Base-by-base conservation (phyloP, 805 yeast species). In the Saccharomyces mikatae region DNA sequence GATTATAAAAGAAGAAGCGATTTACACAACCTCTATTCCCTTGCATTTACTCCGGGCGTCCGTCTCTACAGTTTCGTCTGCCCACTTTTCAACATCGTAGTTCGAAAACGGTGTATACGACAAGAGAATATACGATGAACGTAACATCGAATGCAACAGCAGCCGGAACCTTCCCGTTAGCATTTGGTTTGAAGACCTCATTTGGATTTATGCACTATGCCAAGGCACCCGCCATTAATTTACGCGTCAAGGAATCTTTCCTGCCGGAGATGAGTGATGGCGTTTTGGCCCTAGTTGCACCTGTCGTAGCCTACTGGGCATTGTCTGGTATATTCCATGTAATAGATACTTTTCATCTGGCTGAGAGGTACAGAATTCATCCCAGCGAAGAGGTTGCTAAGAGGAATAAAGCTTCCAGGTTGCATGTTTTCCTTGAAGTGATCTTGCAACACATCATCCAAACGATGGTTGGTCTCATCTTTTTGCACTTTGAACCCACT, bases 321-420 rank as follows among this genome's bases (percentile, higher is more conserved):
- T 82, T 83, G 62, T 86, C 96, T 2, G 64, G 80, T 28, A 70
- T 87, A 58, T 94, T 87, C 78, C 89, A 86, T 66, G 56, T 86
- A 8, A 72, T 91, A 51, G 98, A 94, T 69, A 78, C 78, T 47
- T 81, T 78, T 60, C 80, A 88, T 65, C 73, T 89, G 59, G 89
- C 91, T 47, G 96, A 88, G 64, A 75, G 79, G 66, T 89, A 88
- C 72, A 78, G 98, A 60, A 89, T 94, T 52, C 99, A 94, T 69
- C 91, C 98, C 22, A 83, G 91, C 41, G 95, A 86, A 62, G 98
- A 92, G 68, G 89, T 89, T 54, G 63, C 76, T 31, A 67, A 79
- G 51, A 80, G 94, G 60, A 94, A 94, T 70, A 87, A 82, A 65
- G 97, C 89, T 6, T 66, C 87, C 0, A 71, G 83, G 53, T 51